These are phyloP conservation scores for Hemileccinum rubropunctum DNA, from an alignment of 768 basidiomycete genomes.

Conservation along the genomic window DNA sequence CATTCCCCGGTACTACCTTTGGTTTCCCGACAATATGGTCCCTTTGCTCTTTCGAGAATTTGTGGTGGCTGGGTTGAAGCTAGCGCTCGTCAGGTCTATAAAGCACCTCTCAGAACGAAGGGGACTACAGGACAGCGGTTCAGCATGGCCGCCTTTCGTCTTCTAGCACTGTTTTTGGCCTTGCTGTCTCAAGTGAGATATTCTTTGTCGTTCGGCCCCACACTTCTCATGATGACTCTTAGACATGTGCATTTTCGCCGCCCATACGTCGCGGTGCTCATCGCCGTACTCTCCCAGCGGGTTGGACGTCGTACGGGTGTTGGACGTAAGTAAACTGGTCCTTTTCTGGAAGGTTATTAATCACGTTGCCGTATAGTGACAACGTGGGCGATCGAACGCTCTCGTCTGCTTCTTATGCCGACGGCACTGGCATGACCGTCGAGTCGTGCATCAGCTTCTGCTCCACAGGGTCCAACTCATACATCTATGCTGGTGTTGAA, in stretches of 20 bases:
- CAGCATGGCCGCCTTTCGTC: conserved; percentile 7
- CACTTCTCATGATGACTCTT: conserved; percentile 3
- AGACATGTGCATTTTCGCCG: conserved; percentile 10
- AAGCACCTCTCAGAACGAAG: background rate
- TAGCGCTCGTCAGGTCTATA: conserved; percentile 14
- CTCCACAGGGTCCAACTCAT: conserved; percentile 34
- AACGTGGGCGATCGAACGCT: conserved; percentile 58
- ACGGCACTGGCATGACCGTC: conserved; percentile 58
- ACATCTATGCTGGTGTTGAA: conserved; percentile 69
- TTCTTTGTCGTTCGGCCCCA: background rate
- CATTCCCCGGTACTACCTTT: background rate
- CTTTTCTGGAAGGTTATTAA: conserved; percentile 11
- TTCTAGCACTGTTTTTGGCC: background rate
- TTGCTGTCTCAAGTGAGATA: conserved; percentile 8
- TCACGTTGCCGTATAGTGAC: conserved; percentile 41
- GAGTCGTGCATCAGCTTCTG: conserved; percentile 49
- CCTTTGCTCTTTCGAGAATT: background rate
- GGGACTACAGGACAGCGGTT: background rate
- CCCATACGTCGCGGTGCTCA: conserved; percentile 1
- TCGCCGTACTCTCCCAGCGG: conserved; percentile 41
- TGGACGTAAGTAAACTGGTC: conserved; percentile 45
- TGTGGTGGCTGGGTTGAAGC: background rate
- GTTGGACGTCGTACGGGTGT: conserved; percentile 61
- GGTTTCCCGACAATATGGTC: background rate
- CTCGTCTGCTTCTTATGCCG: conserved; percentile 42